Evolutionary conservation across 1,139 yeast species (phyloP).

Genomic region (Yamadazyma siamensis): DNA sequence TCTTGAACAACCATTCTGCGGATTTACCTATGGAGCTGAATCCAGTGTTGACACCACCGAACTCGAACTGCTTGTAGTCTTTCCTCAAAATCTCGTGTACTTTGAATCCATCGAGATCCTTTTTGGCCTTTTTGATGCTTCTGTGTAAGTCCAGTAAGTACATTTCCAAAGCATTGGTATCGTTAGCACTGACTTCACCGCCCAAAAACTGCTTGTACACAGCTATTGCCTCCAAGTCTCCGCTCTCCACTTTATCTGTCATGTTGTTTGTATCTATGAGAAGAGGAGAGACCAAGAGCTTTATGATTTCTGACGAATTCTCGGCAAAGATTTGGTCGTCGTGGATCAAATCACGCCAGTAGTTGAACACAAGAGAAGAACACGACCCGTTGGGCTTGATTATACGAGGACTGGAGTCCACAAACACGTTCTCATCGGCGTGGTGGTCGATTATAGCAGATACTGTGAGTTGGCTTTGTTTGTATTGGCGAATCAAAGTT

Average conservation of each 20-base stretch:
- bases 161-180: conserved; percentile 1
- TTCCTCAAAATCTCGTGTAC: conserved; percentile 64
- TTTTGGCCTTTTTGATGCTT: conserved; percentile 52
- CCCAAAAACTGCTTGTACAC: conserved; percentile 7
- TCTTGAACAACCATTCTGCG: conserved; percentile 50
- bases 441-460: conserved; percentile 83
- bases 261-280: conserved; percentile 70
- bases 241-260: conserved; percentile 52
- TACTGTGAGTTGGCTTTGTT: conserved; percentile 32
- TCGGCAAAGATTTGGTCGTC: conserved; percentile 14
- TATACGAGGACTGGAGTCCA: conserved; percentile 54
- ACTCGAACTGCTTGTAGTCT: conserved; percentile 77
- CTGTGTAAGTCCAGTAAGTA: conserved; percentile 25
- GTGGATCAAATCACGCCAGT: conserved; percentile 42
- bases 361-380: conserved; percentile 64
- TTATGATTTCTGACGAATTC: conserved; percentile 33
- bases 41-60: conserved; percentile 51
- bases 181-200: neutral
- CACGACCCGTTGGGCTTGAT: conserved; percentile 73
- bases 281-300: conserved; percentile 62
- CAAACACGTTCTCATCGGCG: conserved; percentile 58
- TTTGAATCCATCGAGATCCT: conserved; percentile 58
- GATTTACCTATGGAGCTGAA: conserved; percentile 74
- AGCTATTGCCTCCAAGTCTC: conserved; percentile 47
- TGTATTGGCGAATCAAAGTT: conserved; percentile 20